Conservation (phyloP, 306 rosid genomes). For the Prosopis cineraria region DNA sequence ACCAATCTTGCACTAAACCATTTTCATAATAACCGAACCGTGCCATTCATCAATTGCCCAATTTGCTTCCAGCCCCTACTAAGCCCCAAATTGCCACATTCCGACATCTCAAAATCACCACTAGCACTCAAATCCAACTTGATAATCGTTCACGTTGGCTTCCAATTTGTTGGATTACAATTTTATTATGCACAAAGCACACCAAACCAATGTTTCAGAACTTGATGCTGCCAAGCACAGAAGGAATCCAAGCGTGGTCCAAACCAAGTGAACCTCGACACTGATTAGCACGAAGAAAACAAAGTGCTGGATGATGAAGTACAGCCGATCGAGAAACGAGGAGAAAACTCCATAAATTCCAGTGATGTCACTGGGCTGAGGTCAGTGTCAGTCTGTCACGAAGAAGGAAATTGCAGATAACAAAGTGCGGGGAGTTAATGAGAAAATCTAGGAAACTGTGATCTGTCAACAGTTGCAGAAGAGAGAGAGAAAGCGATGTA, state of each 20-base stretch:
- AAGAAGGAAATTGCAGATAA: slow-evolving; percentile 36
- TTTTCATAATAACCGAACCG: slow-evolving; percentile 51
- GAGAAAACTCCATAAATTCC: slow-evolving; percentile 37
- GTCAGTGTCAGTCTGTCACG: not conserved
- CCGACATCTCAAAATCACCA: slow-evolving; percentile 40
- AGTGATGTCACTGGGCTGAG: slow-evolving; percentile 41
- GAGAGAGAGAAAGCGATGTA: slow-evolving; percentile 25
- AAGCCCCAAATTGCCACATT: slow-evolving; percentile 39
- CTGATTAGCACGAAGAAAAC: slow-evolving; percentile 4
- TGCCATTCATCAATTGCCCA: slow-evolving; percentile 44
- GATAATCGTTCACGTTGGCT: slow-evolving; percentile 30
- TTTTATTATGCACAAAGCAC: slow-evolving; percentile 13
- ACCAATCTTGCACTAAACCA: slow-evolving; percentile 45
- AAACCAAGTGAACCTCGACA: slow-evolving; percentile 2
- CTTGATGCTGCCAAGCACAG: not conserved
- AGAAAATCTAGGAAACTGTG: slow-evolving; percentile 52
- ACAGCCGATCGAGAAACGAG: slow-evolving; percentile 24
- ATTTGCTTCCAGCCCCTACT: slow-evolving; percentile 34
- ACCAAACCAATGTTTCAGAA: slow-evolving; percentile 26
- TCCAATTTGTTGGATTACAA: slow-evolving; percentile 41
- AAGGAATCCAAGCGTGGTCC: not conserved
- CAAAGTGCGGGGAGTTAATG: slow-evolving; percentile 47
- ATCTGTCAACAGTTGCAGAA: slow-evolving; percentile 58
- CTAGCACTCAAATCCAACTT: slow-evolving; percentile 48
- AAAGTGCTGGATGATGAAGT: not conserved